Evolutionary conservation across 2,329 filamentous ascomycete species (phyloP), one percentile per base, ranked within the genome.

Genomic region (Periconia digitata): DNA sequence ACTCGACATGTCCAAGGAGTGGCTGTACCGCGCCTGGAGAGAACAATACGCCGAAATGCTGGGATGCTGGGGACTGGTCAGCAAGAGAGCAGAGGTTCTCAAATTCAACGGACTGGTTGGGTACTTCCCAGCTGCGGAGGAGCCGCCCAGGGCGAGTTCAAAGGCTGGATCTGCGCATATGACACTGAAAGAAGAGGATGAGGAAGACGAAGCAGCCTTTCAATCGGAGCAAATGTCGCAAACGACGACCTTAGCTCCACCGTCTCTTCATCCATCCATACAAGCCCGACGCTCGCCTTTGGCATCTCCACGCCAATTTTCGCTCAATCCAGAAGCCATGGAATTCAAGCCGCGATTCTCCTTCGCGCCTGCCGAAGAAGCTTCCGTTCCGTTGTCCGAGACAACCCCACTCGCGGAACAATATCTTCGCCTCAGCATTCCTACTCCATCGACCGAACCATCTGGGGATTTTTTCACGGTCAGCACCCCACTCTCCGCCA

Each of bases 31-130:
- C 6, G 71, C 76, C 2, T 86, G 84, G 70, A 76, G 81, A 36
- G 68, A 73, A 43, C 72, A 77, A 38, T 86, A 86, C 64, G 81
- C 83, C 3, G 72, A 83, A 40, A 71, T 83, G 46, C 73, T 86
- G 4, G 77, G 77, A n/a, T 76, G 79, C 8, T 85, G 83, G 83
- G 76, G 76, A 12, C 56, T 86, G 10, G 70, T 76, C 12, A 73
- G 80, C 18, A 72, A 80, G 53, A 75, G 78, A 42, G 77, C 79
- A 13, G 83, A 86, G 62, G 71, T 86, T 2, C 71, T 84, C 21
- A 84, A 84, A 55, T 79, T 81, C 48, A 77, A 79, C 42, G 74
- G 74, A 0, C 58, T 75, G 5, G 63, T 70, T 8, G 66, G 69
- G 1, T 71, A 72, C 47, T 69, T 69, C 29, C 60, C 63, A 12